Evolutionary conservation across 495 filamentous ascomycete genomes (phyloP).

Genomic region (Penicillium steckii): DNA sequence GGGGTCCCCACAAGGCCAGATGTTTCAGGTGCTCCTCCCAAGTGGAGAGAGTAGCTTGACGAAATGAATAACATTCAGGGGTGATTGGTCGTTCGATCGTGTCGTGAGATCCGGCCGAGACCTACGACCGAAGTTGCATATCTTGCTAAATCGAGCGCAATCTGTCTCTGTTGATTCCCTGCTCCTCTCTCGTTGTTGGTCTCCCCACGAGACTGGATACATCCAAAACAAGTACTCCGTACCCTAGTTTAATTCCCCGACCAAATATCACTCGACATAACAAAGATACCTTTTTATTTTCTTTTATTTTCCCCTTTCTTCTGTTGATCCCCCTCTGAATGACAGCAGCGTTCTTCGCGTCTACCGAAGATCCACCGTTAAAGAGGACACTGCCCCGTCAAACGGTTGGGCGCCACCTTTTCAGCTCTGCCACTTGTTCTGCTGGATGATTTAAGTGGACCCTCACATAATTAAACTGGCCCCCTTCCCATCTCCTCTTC

Average conservation of each 20-base stretch:
- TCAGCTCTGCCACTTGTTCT: constrained; percentile 12
- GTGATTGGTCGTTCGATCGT: constrained; percentile 11
- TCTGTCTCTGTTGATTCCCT: constrained; percentile 1
- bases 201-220: neutral
- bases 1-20: constrained; percentile 3
- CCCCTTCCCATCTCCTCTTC: constrained; percentile 10
- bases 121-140: constrained; percentile 1
- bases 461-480: constrained; percentile 11
- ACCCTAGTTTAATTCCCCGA: no score
- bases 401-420: constrained; percentile 21
- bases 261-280: no score
- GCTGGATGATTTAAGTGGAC: constrained; percentile 11
- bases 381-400: constrained; percentile 13
- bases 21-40: neutral
- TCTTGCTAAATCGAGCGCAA: constrained; percentile 13
- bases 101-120: constrained; percentile 20
- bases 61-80: constrained; percentile 1
- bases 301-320: neutral
- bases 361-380: constrained; percentile 20
- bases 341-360: constrained; percentile 24
- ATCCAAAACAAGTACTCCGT: no score
- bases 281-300: neutral
- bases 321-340: neutral
- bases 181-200: neutral
- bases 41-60: constrained; percentile 9